Evolutionary conservation across 495 filamentous ascomycete genomes (phyloP).

Genomic region (Entonaema liquescens): DNA sequence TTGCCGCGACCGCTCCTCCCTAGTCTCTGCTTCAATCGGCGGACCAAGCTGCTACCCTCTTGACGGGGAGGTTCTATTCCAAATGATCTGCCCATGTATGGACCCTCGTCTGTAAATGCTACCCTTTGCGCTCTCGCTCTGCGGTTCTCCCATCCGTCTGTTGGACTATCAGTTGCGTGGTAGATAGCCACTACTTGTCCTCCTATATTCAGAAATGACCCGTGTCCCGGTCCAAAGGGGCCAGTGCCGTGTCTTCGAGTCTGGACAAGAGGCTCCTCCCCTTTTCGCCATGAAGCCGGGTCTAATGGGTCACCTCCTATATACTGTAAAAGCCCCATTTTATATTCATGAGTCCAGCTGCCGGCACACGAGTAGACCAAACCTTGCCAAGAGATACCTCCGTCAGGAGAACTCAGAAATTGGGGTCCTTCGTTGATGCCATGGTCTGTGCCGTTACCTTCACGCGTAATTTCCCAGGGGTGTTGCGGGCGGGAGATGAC

Average conservation of each 20-base stretch:
- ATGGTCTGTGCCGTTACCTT: constrained; percentile 35
- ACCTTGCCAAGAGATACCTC: constrained; percentile 36
- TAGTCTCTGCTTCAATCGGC: constrained; percentile 20
- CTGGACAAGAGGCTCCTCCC: constrained; percentile 42
- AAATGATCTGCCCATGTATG: constrained; percentile 45
- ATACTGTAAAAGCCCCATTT: constrained; percentile 44
- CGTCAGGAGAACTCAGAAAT: constrained; percentile 43
- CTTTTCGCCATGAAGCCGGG: constrained; percentile 42
- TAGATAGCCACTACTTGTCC: constrained; percentile 43
- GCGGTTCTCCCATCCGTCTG: constrained; percentile 45
- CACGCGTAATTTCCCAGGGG: constrained; percentile 45
- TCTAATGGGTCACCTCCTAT: constrained; percentile 43
- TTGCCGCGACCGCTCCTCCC: constrained; percentile 10
- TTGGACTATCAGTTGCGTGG: constrained; percentile 43
- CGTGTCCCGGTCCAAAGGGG: constrained; percentile 45
- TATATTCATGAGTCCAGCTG: constrained; percentile 48
- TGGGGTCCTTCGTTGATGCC: constrained; percentile 49
- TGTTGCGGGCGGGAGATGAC: constrained; percentile 36
- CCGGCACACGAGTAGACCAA: constrained; percentile 43
- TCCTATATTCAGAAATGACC: constrained; percentile 37
- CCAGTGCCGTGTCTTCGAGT: constrained; percentile 24
- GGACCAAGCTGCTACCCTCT: constrained; percentile 20
- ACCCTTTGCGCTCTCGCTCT: constrained; percentile 42
- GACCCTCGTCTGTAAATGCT: constrained; percentile 38
- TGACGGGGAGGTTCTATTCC: constrained; percentile 7